Base-by-base conservation (phyloP, 2,329 filamentous ascomycete species). In the Aspergillus sp. region DNA sequence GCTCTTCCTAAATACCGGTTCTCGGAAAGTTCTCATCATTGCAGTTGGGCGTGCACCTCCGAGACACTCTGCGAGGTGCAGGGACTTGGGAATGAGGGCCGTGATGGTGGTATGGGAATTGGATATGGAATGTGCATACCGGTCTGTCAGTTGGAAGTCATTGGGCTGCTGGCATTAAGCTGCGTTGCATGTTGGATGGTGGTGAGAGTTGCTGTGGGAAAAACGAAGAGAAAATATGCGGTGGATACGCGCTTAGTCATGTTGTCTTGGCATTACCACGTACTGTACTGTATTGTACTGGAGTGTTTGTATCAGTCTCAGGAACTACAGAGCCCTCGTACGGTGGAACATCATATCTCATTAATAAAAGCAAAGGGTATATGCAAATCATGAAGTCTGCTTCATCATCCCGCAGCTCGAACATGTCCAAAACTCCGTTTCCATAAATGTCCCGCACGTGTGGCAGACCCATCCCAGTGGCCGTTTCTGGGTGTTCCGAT, bases 341-440 rank as follows among this genome's bases (percentile, higher is more conserved):
- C n/a, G n/a, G n/a, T n/a, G n/a, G n/a, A n/a, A n/a, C n/a, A n/a
- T 22, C 19, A 22, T 22, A 10, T 10, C 19, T 22, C 19, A 22
- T 22, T 6, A 22, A 5, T 22, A 5, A 22, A 6, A 22, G 10
- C 19, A n/a, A n/a, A 22, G 19, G 19, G 19, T 22, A 22, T 22
- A 10, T 10, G 10, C n/a, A 25, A 16, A 26, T 45, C 30, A 71
- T n/a, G 69, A 72, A 25, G 52, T 54, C 22, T 54, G 45, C 50
- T 78, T 79, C 71, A 79, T 73, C 6, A 54, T 60, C 30, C 75
- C 74, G 51, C 75, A 80, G 8, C 61, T 60, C 10, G 69, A 68
- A 44, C 75, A 80, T 4, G 73, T 78, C 75, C 74, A 79, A 74
- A 74, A 80, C 44, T 74, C 58, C 13, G 64, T 67, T 51, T 79